phyloP scores from a whole-genome alignment of 73 alveolate genomes.

The Paraurostyla sp. region DNA sequence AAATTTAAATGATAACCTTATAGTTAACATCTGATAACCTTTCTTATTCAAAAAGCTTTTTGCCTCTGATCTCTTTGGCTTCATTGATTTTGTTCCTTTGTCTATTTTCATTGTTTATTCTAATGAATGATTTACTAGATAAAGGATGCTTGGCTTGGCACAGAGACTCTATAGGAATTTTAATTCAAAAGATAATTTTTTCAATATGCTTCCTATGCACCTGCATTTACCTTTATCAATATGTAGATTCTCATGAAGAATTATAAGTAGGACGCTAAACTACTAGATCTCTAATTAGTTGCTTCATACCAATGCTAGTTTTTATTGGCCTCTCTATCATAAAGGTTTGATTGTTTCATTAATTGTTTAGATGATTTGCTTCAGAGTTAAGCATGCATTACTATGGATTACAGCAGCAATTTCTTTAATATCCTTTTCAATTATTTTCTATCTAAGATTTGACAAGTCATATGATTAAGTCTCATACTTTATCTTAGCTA shows the following conservation, averaged over 20 bases:
- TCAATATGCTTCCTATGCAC: slow-evolving; percentile 2
- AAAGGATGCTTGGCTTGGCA: slow-evolving; percentile 61
- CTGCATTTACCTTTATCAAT: not conserved
- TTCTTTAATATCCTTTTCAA: not conserved
- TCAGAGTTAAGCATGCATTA: not conserved
- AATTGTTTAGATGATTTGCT: not conserved
- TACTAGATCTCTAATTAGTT: not conserved
- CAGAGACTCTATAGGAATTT: slow-evolving; percentile 21
- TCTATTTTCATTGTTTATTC: not conserved
- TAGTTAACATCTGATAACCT: not conserved
- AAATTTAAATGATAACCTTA: not conserved
- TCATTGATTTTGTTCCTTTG: not conserved
- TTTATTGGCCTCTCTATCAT: not conserved
- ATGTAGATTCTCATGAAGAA: slow-evolving; percentile 11
- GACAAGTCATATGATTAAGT: not conserved
- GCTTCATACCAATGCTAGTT: slow-evolving; percentile 39
- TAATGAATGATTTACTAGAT: slow-evolving; percentile 10
- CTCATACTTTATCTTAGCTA: not conserved
- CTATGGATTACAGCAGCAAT: not conserved
- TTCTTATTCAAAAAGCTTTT: not conserved
- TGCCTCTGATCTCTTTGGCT: not conserved
- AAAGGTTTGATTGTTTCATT: not conserved
- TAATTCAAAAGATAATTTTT: not conserved
- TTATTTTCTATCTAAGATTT: not conserved
- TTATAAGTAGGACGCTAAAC: not conserved